Evolutionary conservation across 352 stramenopile genomes (phyloP), one percentile per base, ranked within the genome.

Genomic region (Stramenopiles sp.): DNA sequence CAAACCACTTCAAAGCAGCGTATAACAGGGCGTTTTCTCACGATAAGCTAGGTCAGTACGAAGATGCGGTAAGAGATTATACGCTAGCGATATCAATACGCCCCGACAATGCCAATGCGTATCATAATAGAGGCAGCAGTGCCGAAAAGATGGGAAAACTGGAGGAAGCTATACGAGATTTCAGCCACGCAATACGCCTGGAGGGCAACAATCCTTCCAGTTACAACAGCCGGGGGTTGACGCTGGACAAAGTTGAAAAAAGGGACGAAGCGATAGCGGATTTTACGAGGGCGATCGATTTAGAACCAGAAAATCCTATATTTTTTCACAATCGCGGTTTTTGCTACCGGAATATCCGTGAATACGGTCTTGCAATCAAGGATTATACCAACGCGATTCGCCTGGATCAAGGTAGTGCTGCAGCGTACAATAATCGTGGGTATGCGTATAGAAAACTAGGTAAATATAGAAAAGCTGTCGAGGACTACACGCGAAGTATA

Each of bases 11-110:
- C 83, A 95, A 94, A 84, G 91, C 91, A 67, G 84, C 93, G 30
- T 95, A 94, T 83, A 94, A 94, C 75, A 88, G 90, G 7, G 91
- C 90, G 25, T 95, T 93, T 82, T 94, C 88, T 32, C 89, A 87
- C 81, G 91, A 95, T 84, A 93, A 93, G 82, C 85, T 95, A 0
- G 88, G 89, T 0, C 82, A 86, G 7, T 92, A 87, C 44, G 80
- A 84, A 0, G 87, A 91, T 27, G 90, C 90, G 8, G 84, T 94
- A 4, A 82, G 82, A 1, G 90, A 94, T 83, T 95, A 95, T 84
- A 91, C 87, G 0, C 84, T 88, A 0, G 90, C 90, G 1, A 80
- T 95, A 8, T 78, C 78, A 0, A 82, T 94, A 29, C 87, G 93
- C 67, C 88, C 89, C 0, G 81, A 87, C 29, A 94, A 93, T 81